These are phyloP conservation scores for Tribonema minus DNA, from an alignment of 108 stramenopile species.

Conservation along the genomic window DNA sequence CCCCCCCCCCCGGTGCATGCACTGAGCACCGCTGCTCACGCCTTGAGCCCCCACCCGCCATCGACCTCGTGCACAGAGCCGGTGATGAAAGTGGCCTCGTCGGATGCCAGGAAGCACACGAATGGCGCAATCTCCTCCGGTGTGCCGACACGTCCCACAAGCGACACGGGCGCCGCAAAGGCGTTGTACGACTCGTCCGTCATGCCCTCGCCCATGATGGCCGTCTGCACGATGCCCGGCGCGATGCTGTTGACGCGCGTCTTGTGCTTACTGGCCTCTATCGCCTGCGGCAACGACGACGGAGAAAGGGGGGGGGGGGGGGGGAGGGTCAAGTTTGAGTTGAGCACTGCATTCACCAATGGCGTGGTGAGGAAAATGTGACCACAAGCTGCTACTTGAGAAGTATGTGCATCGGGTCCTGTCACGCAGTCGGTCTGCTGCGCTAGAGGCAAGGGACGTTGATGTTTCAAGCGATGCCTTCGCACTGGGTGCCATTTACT, in stretches of 20 bases:
- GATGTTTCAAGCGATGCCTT: too few species aligned
- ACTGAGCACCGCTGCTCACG: not conserved
- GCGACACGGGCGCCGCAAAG: not conserved
- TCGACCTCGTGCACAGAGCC: not conserved
- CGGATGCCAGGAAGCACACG: not conserved
- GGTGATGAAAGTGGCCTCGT: slow-evolving; percentile 1
- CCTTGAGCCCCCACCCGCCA: not conserved
- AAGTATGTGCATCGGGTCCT: not conserved
- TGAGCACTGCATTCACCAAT: too few species aligned
- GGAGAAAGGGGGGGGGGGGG: not conserved
- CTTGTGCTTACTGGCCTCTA: not conserved
- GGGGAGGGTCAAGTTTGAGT: not conserved
- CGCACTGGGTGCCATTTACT: too few species aligned
- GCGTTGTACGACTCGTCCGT: not conserved
- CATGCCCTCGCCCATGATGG: not conserved
- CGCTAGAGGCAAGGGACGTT: too few species aligned
- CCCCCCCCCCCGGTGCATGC: too few species aligned
- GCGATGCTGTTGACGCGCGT: too few species aligned
- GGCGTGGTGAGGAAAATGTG: not conserved
- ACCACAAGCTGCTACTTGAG: not conserved
- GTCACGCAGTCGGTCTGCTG: not conserved
- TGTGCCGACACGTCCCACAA: not conserved
- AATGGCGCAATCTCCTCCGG: slow-evolving; percentile 1
- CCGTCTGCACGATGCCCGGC: slow-evolving; percentile 18
- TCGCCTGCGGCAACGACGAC: not conserved